Percentiles rank a stretch among this genome's conserved stretches.
Conservation (phyloP, 2,329 filamentous ascomycete species). For the Xenoacremonium recifei region DNA sequence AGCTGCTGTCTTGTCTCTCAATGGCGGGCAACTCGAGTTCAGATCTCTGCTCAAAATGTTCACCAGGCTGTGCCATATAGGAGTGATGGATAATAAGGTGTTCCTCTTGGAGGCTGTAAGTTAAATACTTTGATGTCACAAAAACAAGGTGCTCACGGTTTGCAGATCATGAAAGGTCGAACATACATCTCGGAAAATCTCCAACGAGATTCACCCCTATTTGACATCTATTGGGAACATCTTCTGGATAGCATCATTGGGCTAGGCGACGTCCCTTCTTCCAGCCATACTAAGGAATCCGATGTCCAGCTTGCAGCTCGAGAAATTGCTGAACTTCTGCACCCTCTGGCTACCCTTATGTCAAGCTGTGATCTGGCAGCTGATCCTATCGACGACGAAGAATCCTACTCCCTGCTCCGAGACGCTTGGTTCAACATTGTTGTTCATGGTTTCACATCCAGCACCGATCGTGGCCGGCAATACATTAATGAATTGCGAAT, state of each 20-base stretch:
- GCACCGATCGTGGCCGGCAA: constrained; percentile 69
- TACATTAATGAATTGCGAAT: constrained; percentile 75
- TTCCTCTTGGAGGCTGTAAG: constrained; percentile 70
- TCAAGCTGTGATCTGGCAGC: constrained; percentile 60
- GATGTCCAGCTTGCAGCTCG: constrained; percentile 80
- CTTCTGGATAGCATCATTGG: constrained; percentile 85
- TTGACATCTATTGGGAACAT: constrained; percentile 79
- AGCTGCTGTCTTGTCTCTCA: constrained; percentile 73
- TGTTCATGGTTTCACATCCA: constrained; percentile 82
- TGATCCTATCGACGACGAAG: constrained; percentile 56
- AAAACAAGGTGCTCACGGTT: constrained; percentile 14
- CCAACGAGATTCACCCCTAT: constrained; percentile 68
- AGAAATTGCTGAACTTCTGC: constrained; percentile 84
- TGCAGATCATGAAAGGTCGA: constrained; percentile 71
- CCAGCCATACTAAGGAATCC: constrained; percentile 68
- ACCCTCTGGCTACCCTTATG: constrained; percentile 83
- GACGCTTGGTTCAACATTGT: constrained; percentile 99
- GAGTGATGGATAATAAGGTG: constrained; percentile 66
- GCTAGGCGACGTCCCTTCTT: constrained; percentile 80
- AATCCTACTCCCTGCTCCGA: constrained; percentile 71
- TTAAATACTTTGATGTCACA: constrained; percentile 10
- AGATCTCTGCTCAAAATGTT: constrained; percentile 84
- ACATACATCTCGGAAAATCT: constrained; percentile 72
- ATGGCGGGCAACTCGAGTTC: constrained; percentile 78
- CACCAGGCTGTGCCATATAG: constrained; percentile 70